Evolutionary conservation across 331 rosid species (phyloP).

Genomic region (Malus hybrid): DNA sequence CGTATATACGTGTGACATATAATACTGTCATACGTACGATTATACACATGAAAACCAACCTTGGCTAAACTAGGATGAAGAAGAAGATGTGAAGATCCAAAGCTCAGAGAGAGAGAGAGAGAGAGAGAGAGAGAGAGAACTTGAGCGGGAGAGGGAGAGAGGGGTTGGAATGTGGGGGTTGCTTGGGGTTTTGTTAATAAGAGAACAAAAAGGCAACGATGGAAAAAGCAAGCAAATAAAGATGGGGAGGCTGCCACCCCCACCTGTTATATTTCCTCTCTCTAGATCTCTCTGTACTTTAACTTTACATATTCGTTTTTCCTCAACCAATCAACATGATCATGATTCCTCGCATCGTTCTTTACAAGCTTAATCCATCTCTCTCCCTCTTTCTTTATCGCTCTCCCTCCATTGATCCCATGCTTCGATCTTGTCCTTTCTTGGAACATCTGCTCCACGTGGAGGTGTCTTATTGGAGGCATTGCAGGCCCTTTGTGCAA

Average conservation of each 20-base stretch:
- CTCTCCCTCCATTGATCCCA: slow-evolving; percentile 45
- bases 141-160: slow-evolving; percentile 14
- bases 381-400: slow-evolving; percentile 6
- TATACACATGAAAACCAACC: neutral
- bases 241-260: slow-evolving; percentile 10
- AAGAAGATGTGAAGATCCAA: slow-evolving; percentile 22
- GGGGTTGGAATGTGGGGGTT: slow-evolving; percentile 45
- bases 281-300: slow-evolving; percentile 9
- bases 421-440: slow-evolving; percentile 74
- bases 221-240: slow-evolving; percentile 11
- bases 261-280: slow-evolving; percentile 1
- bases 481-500: slow-evolving; percentile 4
- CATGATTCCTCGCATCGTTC: slow-evolving; percentile 43
- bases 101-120: slow-evolving; percentile 7
- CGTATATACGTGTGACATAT: neutral
- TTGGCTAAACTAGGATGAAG: neutral
- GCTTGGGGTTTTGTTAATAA: slow-evolving; percentile 74
- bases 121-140: slow-evolving; percentile 6
- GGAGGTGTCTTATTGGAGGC: slow-evolving; percentile 27
- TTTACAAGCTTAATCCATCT: slow-evolving; percentile 22
- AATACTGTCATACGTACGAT: neutral
- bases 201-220: slow-evolving; percentile 52
- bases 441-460: slow-evolving; percentile 45
- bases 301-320: slow-evolving; percentile 41
- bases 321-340: slow-evolving; percentile 30